phyloP scores from a whole-genome alignment of 805 yeast genomes.

The Candida ipomoeae region DNA sequence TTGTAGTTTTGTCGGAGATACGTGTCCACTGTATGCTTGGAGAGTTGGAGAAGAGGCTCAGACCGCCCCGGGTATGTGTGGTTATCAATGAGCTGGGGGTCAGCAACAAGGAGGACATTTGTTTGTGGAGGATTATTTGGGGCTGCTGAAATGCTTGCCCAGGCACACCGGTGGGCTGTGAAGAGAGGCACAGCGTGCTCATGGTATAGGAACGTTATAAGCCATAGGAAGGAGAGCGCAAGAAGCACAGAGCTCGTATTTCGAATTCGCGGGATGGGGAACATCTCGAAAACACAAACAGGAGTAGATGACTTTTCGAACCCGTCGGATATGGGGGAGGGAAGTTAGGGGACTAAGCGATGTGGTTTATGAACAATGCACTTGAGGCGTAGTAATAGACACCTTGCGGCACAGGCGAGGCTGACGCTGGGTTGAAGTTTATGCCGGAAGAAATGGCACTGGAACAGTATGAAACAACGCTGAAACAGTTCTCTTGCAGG shows the following conservation, averaged over 20 bases:
- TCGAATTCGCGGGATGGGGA: constrained; percentile 16
- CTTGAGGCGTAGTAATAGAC: not conserved
- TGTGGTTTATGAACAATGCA: not conserved
- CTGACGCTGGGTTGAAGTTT: not conserved
- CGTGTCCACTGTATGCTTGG: constrained; percentile 40
- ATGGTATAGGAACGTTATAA: constrained; percentile 27
- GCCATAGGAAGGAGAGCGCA: constrained; percentile 25
- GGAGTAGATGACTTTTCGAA: not conserved
- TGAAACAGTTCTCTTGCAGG: not conserved
- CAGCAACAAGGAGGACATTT: constrained; percentile 37
- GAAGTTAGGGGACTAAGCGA: not conserved
- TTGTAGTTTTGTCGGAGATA: constrained; percentile 37
- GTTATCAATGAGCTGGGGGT: constrained; percentile 42
- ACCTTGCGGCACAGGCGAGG: not conserved
- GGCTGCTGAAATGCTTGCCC: constrained; percentile 22
- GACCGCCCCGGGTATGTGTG: constrained; percentile 43
- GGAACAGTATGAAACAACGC: no score
- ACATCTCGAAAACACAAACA: not conserved
- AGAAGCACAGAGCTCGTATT: constrained; percentile 26
- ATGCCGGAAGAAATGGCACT: not conserved
- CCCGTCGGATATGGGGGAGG: no score
- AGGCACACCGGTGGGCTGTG: constrained; percentile 27
- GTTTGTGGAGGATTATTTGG: constrained; percentile 12
- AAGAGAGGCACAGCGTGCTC: constrained; percentile 30
- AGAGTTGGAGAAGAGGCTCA: constrained; percentile 25